Base-by-base conservation (phyloP, 2,329 filamentous ascomycete species). In the Verticillium nonalfalfae region DNA sequence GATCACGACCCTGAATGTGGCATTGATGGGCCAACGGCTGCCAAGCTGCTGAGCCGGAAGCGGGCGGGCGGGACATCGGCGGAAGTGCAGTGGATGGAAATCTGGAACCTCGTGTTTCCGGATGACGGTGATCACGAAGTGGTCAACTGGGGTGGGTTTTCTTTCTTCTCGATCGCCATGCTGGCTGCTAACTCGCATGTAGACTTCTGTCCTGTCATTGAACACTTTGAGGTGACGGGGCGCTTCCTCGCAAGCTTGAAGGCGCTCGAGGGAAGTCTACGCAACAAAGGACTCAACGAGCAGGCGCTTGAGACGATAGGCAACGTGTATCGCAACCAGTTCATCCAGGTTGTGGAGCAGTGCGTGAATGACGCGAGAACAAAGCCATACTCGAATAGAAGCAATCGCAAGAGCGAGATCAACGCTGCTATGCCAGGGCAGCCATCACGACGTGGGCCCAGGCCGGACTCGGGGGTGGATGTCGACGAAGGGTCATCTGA, bases 91-190 rank as follows among this genome's bases (percentile, higher is more conserved):
- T 78, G 75, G 75, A 70, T 67, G 15, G 75, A 78, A 59, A 74
- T 78, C 1, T 78, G 75, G 75, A 75, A 71, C n/a, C 74, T 78
- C 9, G 65, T 78, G 0, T 78, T 78, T 59, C 75, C 75, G 0
- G 75, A 78, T 45, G 75, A 78, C 15, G 74, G 75, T 13, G 75
- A 75, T 5, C 60, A 67, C 34, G 62, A 69, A 3, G 67, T 77
- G 1, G 68, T 70, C 15, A 57, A 68, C 1, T 73, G 71, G 38
- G 69, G 75, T 75, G 68, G 55, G 14, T 35, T 7, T 1, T 2
- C 2, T 7, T 2, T 35, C 21, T 7, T 10, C 10, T 54, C 26
- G 10, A 39, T 52, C n/a, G 13, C 21, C 11, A 18, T 11, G n/a
- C 21, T 52, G 5, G n/a, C 18, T 52, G 45, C 18, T 52, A 21